Percentiles rank a stretch among this genome's conserved stretches.
Evolutionary conservation across 352 stramenopile species (phyloP).

Genomic region (Phytophthora europaea): DNA sequence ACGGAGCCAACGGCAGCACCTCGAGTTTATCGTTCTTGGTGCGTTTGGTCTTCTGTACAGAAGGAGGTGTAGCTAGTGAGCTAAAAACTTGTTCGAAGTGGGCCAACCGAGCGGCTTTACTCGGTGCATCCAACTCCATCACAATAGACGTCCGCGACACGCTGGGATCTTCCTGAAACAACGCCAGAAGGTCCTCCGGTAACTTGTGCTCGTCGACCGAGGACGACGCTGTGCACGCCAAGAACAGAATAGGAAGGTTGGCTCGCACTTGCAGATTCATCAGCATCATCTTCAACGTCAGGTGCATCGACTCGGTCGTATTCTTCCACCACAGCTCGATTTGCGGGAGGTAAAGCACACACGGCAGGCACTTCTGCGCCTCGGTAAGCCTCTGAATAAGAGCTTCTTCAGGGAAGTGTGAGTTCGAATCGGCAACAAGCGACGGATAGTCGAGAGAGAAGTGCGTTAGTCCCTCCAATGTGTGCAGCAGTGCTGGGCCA

Average conservation of each 20-base stretch:
- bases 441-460: conserved; percentile 88
- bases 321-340: conserved; percentile 83
- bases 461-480: conserved; percentile 78
- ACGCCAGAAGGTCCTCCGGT: conserved; percentile 56
- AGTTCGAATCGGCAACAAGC: conserved; percentile 74
- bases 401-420: conserved; percentile 79
- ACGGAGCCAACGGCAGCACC: conserved; percentile 68
- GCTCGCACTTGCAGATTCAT: conserved; percentile 73
- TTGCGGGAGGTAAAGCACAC: conserved; percentile 84
- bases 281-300: conserved; percentile 86
- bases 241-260: conserved; percentile 80
- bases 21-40: conserved; percentile 49
- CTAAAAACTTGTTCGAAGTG: conserved; percentile 78
- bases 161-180: conserved; percentile 66
- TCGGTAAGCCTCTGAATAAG: conserved; percentile 77
- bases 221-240: conserved; percentile 72
- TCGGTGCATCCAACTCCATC: conserved; percentile 50
- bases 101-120: conserved; percentile 35
- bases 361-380: conserved; percentile 81
- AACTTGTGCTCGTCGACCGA: conserved; percentile 39
- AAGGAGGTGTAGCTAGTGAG: conserved; percentile 62
- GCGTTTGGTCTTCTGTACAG: conserved; percentile 23
- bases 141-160: conserved; percentile 56
- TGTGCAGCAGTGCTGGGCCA: conserved; percentile 70
- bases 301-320: conserved; percentile 77